Percentiles rank a stretch among this genome's conserved stretches.
These are phyloP conservation scores for Erodium maritimum DNA, from an alignment of 345 rosid genomes.

Conservation along the genomic window DNA sequence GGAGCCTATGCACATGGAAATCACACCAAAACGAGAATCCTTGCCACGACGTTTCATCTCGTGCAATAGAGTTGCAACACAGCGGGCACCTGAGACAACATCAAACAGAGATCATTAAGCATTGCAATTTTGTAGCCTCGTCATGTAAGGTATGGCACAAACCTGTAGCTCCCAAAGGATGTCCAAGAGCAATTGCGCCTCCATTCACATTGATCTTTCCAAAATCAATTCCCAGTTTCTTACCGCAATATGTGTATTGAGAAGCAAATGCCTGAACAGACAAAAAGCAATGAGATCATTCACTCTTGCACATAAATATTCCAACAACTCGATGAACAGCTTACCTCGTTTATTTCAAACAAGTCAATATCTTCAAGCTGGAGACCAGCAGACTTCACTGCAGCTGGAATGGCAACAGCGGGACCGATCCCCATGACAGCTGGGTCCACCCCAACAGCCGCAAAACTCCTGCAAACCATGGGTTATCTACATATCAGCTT, in stretches of 20 bases:
- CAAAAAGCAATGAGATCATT: background rate
- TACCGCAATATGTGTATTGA: slow-evolving; percentile 68
- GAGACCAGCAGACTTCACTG: slow-evolving; percentile 72
- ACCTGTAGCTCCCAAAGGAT: slow-evolving; percentile 98
- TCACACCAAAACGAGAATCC: slow-evolving; percentile 76
- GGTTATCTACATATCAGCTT: too few species aligned
- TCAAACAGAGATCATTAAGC: background rate
- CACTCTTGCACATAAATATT: background rate
- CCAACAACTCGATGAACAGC: background rate
- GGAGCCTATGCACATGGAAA: slow-evolving; percentile 97
- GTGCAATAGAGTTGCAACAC: slow-evolving; percentile 70
- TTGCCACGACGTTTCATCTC: slow-evolving; percentile 91
- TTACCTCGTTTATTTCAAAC: slow-evolving; percentile 94
- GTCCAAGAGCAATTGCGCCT: slow-evolving; percentile 91
- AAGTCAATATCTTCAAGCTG: slow-evolving; percentile 53
- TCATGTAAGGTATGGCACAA: background rate
- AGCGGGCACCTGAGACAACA: slow-evolving; percentile 57
- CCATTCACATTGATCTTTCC: slow-evolving; percentile 87
- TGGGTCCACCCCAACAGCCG: slow-evolving; percentile 94
- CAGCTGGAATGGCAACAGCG: slow-evolving; percentile 87
- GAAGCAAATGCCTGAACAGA: slow-evolving; percentile 84
- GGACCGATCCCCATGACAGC: slow-evolving; percentile 95
- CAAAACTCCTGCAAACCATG: slow-evolving; percentile 86
- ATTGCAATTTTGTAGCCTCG: too few species aligned
- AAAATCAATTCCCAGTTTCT: slow-evolving; percentile 62